Conservation (phyloP, 345 rosid genomes). For the Syzygium oleosum region DNA sequence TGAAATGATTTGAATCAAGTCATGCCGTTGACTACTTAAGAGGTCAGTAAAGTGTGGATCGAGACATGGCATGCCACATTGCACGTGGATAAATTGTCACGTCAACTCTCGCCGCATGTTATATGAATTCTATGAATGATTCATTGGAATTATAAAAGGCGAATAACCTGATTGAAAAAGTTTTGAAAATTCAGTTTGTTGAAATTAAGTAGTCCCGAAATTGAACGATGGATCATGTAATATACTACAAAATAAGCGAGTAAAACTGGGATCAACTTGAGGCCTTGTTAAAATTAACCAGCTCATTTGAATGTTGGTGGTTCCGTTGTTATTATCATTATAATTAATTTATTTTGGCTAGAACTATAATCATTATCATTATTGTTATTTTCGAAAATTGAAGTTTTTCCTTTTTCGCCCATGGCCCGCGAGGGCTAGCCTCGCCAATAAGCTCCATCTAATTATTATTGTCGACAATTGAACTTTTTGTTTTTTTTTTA, state of each 20-base stretch:
- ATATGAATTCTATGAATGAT: not conserved
- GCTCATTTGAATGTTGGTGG: not conserved
- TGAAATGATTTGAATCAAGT: not conserved
- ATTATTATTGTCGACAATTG: not conserved
- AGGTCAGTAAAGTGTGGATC: not conserved
- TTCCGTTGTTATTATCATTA: not conserved
- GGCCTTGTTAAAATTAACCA: not conserved
- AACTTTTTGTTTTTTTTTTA: too few species aligned
- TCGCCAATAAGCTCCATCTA: too few species aligned
- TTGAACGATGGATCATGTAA: not conserved
- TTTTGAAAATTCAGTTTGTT: not conserved
- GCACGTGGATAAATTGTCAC: not conserved
- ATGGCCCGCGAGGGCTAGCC: too few species aligned
- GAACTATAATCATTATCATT: not conserved
- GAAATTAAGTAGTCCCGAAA: not conserved
- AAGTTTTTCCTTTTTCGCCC: not conserved
- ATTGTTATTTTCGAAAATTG: not conserved
- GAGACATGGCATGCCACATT: not conserved
- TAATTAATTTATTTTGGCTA: not conserved
- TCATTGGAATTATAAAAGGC: not conserved
- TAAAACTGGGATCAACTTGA: not conserved
- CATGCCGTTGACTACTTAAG: not conserved
- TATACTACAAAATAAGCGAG: not conserved
- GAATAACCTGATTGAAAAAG: not conserved
- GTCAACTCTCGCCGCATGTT: accelerated